Evolutionary conservation across 2,329 filamentous ascomycete species (phyloP).

Genomic region (Westerdykella sp.): DNA sequence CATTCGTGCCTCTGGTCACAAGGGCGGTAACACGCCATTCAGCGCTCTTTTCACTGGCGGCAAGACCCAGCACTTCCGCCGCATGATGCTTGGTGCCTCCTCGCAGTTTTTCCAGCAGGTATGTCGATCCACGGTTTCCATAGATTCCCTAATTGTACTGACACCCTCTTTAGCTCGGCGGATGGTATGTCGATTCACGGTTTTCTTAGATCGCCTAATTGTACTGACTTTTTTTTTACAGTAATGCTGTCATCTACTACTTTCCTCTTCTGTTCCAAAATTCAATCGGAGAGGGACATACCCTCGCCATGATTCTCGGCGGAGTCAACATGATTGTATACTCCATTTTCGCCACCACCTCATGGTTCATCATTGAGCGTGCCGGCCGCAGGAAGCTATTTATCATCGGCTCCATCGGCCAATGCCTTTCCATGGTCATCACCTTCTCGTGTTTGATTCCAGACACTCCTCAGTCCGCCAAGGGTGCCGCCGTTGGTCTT

Average conservation of each 20-base stretch:
- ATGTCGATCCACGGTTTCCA: not conserved
- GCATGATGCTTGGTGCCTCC: conserved; percentile 55
- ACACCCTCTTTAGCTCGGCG: not conserved
- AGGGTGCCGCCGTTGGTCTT: conserved; percentile 53
- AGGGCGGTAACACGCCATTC: conserved; percentile 39
- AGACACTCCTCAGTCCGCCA: conserved; percentile 32
- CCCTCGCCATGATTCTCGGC: conserved; percentile 40
- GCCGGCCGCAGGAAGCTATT: conserved; percentile 46
- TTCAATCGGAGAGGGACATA: conserved; percentile 44
- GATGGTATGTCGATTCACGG: conserved; percentile 7
- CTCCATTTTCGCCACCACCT: conserved; percentile 50
- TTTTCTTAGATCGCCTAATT: too few relatives aligned
- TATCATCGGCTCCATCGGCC: conserved; percentile 44
- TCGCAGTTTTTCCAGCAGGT: conserved; percentile 55
- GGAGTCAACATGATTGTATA: conserved; percentile 53
- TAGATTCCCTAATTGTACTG: too few relatives aligned
- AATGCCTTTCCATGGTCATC: conserved; percentile 50
- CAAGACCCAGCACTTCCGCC: conserved; percentile 60
- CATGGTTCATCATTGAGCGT: conserved; percentile 60
- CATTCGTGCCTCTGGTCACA: conserved; percentile 38
- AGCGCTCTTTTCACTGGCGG: conserved; percentile 55
- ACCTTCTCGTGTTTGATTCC: conserved; percentile 40
- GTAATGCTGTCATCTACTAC: conserved; percentile 34
- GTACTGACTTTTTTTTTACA: too few relatives aligned
- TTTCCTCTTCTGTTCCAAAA: conserved; percentile 26